Evolutionary conservation across 2,329 filamentous ascomycete species (phyloP), one percentile per base, ranked within the genome.

Genomic region (Rutstroemia sp.): DNA sequence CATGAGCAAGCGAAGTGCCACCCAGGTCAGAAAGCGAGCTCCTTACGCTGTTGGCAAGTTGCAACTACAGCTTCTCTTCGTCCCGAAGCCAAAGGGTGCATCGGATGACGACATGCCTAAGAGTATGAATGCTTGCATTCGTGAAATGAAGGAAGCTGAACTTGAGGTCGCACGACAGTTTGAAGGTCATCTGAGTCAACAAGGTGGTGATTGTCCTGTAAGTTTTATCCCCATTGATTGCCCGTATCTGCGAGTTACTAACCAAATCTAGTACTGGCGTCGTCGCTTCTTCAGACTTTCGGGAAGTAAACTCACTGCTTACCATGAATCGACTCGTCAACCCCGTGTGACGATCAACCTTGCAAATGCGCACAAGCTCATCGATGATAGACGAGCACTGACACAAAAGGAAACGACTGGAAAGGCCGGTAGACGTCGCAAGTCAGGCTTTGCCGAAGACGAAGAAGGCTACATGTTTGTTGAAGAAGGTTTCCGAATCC

Each of bases 401-500:
- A 89, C 86, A 6, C 88, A 96, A 67, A 91, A 89, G 63, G 89
- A 95, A 68, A 89, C 86, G 0, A 84, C 80, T 14, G 87, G 86
- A 57, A 88, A 85, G 69, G 82, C 81, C 61, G 89, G 90, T 56
- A 86, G 84, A 64, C 87, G 94, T 45, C 87, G 94, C 56, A 91
- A 95, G 71, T 96, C 92, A 37, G 94, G 89, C 10, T 99, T 99
- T 71, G 92, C 92, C 1, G 94, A 97, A 72, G 94, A 99, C 63
- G 94, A 99, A 73, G 94, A 99, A 70, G 94, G 94, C 44, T 99
- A 99, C 77, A 96, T 96, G 88, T 99, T 99, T 71, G 92, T 99
- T 53, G 94, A 99, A 72, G 94, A 99, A 71, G 94, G 94, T 2
- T 99, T 99, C 86, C 89, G 94, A 42, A 95, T 99, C 70, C 90